These are phyloP conservation scores for Tympanopsis confertula DNA, from an alignment of 2,329 filamentous ascomycete genomes.

Conservation along the genomic window DNA sequence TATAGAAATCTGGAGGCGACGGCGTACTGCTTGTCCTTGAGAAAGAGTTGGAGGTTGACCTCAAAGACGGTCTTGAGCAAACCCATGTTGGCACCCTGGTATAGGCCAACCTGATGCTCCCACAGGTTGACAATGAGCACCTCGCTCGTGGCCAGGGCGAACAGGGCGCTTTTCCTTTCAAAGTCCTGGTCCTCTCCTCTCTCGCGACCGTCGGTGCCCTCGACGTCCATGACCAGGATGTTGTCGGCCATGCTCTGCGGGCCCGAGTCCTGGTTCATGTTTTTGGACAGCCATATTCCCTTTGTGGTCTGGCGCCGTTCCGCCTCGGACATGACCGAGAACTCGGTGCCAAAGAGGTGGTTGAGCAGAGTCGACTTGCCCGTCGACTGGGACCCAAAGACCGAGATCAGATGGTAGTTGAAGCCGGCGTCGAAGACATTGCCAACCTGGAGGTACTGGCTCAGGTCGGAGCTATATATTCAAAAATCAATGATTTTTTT, in stretches of 20 bases:
- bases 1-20: conserved; percentile 1
- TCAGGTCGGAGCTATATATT: conserved; percentile 55
- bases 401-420: conserved; percentile 98
- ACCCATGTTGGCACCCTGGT: conserved; percentile 98
- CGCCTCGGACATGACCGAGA: conserved; percentile 93
- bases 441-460: conserved; percentile 69
- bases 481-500: conserved; percentile 1
- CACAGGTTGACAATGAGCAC: conserved; percentile 97
- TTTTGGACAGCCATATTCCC: conserved; percentile 99
- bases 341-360: conserved; percentile 86
- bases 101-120: conserved; percentile 96
- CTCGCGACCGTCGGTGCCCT: conserved; percentile 92
- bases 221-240: conserved; percentile 98
- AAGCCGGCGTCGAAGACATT: conserved; percentile 81
- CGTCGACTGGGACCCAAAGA: conserved; percentile 96
- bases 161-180: conserved; percentile 93
- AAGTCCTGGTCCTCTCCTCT: conserved; percentile 97
- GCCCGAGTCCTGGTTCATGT: conserved; percentile 51
- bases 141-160: conserved; percentile 93
- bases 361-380: conserved; percentile 97
- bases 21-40: conserved; percentile 82
- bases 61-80: conserved; percentile 97
- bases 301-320: conserved; percentile 95
- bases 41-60: conserved; percentile 91
- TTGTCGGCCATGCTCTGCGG: conserved; percentile 76